A percentile compares a stretch with the other conserved stretches of the same genome.
These are phyloP conservation scores for Crepidotus variabilis DNA, from an alignment of 768 basidiomycete species.

Conservation along the genomic window DNA sequence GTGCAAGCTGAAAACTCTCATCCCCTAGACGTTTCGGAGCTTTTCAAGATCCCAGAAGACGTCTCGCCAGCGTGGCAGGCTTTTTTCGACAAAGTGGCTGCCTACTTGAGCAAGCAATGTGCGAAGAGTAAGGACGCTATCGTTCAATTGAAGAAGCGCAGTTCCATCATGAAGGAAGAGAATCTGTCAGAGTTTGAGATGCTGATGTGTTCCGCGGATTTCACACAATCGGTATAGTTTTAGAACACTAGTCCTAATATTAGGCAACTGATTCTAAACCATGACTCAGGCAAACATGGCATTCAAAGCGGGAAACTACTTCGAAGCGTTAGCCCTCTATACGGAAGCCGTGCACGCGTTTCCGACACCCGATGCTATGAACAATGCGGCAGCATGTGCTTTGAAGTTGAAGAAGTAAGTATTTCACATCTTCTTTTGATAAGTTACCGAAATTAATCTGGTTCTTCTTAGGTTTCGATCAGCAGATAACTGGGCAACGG, in stretches of 20 bases:
- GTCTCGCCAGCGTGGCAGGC: constrained; percentile 6
- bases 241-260: neutral
- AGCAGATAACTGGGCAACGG: constrained; percentile 3
- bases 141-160: constrained; percentile 10
- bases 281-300: neutral
- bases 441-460: neutral
- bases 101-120: constrained; percentile 6
- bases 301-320: neutral
- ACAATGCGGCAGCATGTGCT: constrained; percentile 6
- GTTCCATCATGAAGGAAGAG: constrained; percentile 8
- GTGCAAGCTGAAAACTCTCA: neutral
- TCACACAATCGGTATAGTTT: constrained; percentile 4
- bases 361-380: constrained; percentile 9
- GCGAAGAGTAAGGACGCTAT: neutral
- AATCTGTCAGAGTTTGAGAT: constrained; percentile 10
- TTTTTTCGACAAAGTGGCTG: constrained; percentile 7
- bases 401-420: neutral
- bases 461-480: neutral
- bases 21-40: constrained; percentile 1
- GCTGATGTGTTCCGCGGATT: constrained; percentile 3
- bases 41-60: constrained; percentile 7
- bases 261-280: neutral
- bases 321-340: constrained; percentile 1
- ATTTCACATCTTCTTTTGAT: neutral
- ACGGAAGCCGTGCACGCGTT: constrained; percentile 1